These are phyloP conservation scores for Nemania sp. DNA, from an alignment of 2,329 filamentous ascomycete species.

Conservation along the genomic window DNA sequence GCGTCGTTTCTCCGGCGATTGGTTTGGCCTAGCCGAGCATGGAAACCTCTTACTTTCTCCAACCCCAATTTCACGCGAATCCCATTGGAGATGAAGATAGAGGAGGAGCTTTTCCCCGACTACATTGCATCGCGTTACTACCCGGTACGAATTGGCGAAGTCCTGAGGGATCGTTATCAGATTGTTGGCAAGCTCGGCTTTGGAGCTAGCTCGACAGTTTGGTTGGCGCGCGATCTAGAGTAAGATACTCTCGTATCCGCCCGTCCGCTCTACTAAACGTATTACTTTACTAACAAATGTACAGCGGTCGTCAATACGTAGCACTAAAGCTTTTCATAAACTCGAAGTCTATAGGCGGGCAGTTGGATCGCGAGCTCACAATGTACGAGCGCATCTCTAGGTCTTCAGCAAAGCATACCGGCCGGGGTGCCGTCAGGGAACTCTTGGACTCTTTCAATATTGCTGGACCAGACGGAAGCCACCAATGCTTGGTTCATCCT, in stretches of 20 bases:
- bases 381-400: constrained; percentile 57
- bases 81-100: constrained; percentile 21
- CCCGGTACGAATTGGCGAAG: constrained; percentile 32
- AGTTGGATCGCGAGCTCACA: constrained; percentile 53
- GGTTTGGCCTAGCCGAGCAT: constrained; percentile 23
- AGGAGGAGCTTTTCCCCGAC: constrained; percentile 33
- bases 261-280: background rate
- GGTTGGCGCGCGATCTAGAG: constrained; percentile 43
- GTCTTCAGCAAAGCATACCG: constrained; percentile 46
- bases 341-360: constrained; percentile 41
- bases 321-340: constrained; percentile 51
- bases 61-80: constrained; percentile 31
- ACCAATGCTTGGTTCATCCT: constrained; percentile 55
- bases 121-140: constrained; percentile 35
- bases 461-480: constrained; percentile 51
- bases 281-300: constrained; percentile 4
- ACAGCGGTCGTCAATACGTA: constrained; percentile 49
- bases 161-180: constrained; percentile 40
- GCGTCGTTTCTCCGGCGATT: constrained; percentile 22
- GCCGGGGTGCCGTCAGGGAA: constrained; percentile 49
- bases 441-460: constrained; percentile 56
- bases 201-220: constrained; percentile 42
- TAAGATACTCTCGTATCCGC: constrained; percentile 30
- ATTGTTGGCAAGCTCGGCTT: constrained; percentile 45
- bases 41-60: constrained; percentile 37